Base-by-base conservation (phyloP, 768 basidiomycete genomes). In the Dendrothele bispora region DNA sequence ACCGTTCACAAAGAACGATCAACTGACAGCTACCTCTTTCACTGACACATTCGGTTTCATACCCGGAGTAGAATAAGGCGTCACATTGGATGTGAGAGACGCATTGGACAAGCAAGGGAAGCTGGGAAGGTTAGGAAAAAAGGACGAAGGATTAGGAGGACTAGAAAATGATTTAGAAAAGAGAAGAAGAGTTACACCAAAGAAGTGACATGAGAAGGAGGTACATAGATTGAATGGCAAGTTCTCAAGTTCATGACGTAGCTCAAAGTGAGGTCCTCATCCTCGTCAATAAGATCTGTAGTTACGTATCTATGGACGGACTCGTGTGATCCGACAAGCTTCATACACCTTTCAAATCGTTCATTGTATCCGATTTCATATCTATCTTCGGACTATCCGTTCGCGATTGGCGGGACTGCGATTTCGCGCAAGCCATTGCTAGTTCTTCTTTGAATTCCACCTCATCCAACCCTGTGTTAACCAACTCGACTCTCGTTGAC, bases 231-330 rank as follows among this genome's bases (percentile, higher is more conserved):
- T 88, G 86, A 86, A 60, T 87, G 49, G 67, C 71, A n/a, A n/a
- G n/a, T 55, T 79, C 76, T 42, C 84, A 83, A 84, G 65, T 73
- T 46, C 55, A 72, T 68, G 45, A 66, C 63, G 35, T 64, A 74
- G n/a, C 76, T n/a, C n/a, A 70, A 2, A 68, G 75, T n/a, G 51
- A 60, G 17, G 77, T 83, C 50, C 62, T 82, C 57, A 88, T 86
- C 1, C 64, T 83, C n/a, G 88, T 89, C 51, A 90, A 91, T 58
- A 87, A 90, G 18, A 91, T 89, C 4, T n/a, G n/a, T n/a, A n/a
- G n/a, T n/a, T n/a, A n/a, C n/a, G n/a, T n/a, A n/a, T n/a, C n/a
- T n/a, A n/a, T n/a, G n/a, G n/a, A 55, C 63, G 1, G 87, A 88
- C 61, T 67, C 78, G 2, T 91, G 90, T 60, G 89, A 2, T 90